Percentiles rank a stretch among this genome's conserved stretches.
phyloP scores from a whole-genome alignment of 345 rosid genomes.

The Draba incana region DNA sequence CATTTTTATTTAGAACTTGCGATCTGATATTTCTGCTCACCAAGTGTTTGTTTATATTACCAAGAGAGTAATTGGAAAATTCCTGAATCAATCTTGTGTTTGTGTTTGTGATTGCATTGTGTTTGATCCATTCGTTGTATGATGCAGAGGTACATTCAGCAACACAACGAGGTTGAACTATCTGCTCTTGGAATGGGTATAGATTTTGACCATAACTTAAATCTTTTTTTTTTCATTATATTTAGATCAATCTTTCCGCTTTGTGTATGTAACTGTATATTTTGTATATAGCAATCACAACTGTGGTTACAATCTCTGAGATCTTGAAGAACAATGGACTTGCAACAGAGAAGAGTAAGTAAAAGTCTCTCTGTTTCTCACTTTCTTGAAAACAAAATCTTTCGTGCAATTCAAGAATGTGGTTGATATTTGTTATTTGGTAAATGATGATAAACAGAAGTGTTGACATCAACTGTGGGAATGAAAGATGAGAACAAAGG shows the following conservation, averaged over 20 bases:
- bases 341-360: conserved; percentile 84
- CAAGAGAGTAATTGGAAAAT: conserved; percentile 4
- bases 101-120: not conserved
- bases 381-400: not conserved
- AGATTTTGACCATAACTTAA: not conserved
- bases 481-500: conserved; percentile 90
- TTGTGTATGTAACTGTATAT: not conserved
- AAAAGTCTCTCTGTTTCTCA: not conserved
- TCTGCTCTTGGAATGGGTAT: conserved; percentile 97
- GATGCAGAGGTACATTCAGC: conserved; percentile 86
- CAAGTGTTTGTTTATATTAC: conserved; percentile 13
- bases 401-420: not conserved
- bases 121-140: conserved; percentile 13
- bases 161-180: conserved; percentile 87
- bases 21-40: not conserved
- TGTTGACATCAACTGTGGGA: conserved; percentile 81
- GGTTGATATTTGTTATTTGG: not conserved
- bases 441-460: conserved; percentile 48
- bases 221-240: too few species aligned
- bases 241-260: not conserved
- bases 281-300: conserved; percentile 59
- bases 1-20: not conserved
- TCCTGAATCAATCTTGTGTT: not conserved
- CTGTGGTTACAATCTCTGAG: conserved; percentile 85
- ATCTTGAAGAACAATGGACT: conserved; percentile 91